Evolutionary conservation across 305 asterid genomes (phyloP).

Genomic region (Fraxinus paxiana): DNA sequence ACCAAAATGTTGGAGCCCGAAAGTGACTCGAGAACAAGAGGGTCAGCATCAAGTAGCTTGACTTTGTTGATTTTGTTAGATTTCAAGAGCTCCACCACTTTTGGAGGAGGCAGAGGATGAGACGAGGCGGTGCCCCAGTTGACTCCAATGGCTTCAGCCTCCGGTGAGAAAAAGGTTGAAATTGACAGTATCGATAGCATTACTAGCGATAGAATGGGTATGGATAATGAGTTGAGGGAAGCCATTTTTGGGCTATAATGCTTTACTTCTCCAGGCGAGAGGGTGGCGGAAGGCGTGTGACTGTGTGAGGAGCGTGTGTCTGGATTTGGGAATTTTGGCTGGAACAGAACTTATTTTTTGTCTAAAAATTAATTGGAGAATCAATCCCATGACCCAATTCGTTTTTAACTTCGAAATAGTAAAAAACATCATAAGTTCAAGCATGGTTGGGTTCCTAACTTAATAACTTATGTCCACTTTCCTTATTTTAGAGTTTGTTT

Average conservation of each 20-base stretch:
- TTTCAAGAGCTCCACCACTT: conserved; percentile 69
- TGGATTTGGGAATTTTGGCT: neutral
- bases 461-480: neutral
- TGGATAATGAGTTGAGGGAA: conserved; percentile 13
- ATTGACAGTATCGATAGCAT: conserved; percentile 1
- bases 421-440: neutral
- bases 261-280: neutral
- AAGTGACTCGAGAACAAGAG: conserved; percentile 56
- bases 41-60: conserved; percentile 66
- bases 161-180: neutral
- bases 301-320: neutral
- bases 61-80: conserved; percentile 57
- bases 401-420: neutral
- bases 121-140: conserved; percentile 85
- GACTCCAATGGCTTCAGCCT: conserved; percentile 47
- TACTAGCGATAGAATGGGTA: conserved; percentile 12
- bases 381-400: no score
- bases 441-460: neutral
- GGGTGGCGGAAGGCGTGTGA: neutral
- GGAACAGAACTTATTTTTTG: neutral
- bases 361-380: no score
- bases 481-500: neutral
- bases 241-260: conserved; percentile 20
- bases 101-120: conserved; percentile 65
- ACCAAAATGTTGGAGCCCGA: conserved; percentile 57